Percentiles rank a stretch among this genome's conserved stretches.
Evolutionary conservation across 1,139 yeast species (phyloP).

Genomic region (Zygosaccharomyces pseudobailii): DNA sequence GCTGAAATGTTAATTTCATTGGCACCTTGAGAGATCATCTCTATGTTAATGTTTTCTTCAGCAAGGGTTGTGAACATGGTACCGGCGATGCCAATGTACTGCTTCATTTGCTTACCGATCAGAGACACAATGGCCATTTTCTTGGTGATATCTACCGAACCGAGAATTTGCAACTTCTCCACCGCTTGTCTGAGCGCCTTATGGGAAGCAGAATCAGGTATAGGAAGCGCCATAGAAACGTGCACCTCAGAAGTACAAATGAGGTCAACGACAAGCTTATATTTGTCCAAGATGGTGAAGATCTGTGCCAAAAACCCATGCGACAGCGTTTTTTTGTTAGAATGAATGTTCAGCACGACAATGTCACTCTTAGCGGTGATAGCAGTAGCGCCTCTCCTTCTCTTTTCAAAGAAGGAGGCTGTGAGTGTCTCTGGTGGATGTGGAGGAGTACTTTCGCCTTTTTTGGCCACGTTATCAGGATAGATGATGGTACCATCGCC

Average conservation of each 20-base stretch:
- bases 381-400: constrained; percentile 86
- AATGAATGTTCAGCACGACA: constrained; percentile 86
- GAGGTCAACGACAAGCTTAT: constrained; percentile 84
- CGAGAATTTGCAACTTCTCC: constrained; percentile 70
- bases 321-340: constrained; percentile 85
- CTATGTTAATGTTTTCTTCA: constrained; percentile 86
- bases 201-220: constrained; percentile 59
- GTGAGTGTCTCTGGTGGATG: constrained; percentile 80
- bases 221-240: constrained; percentile 94
- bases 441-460: constrained; percentile 88
- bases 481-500: constrained; percentile 91
- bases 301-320: constrained; percentile 94
- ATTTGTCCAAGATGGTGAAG: constrained; percentile 79
- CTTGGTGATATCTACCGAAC: constrained; percentile 82
- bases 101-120: constrained; percentile 97
- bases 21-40: constrained; percentile 98
- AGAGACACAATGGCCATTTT: constrained; percentile 87
- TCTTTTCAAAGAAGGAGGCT: constrained; percentile 41
- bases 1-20: constrained; percentile 96
- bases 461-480: constrained; percentile 80
- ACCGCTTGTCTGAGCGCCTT: constrained; percentile 62
- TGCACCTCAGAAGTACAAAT: constrained; percentile 97
- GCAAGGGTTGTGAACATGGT: constrained; percentile 94
- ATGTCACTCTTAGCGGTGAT: constrained; percentile 93
- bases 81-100: constrained; percentile 94